Conservation (phyloP, 2,329 filamentous ascomycete genomes). For the Fusarium nisikadoi region DNA sequence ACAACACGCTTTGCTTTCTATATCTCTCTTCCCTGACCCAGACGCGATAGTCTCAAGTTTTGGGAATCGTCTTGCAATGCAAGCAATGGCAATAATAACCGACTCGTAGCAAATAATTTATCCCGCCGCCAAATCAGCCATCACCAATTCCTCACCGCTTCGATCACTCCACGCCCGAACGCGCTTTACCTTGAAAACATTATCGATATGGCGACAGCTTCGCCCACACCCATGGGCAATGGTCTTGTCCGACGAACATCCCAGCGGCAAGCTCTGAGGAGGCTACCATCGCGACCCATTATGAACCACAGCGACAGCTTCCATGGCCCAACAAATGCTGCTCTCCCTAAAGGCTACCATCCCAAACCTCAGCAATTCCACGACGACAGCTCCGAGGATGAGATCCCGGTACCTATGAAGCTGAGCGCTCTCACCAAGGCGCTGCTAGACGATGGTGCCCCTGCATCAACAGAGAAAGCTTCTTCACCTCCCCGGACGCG, state of each 20-base stretch:
- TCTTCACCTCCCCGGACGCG: slow-evolving; percentile 61
- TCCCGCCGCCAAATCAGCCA: slow-evolving; percentile 19
- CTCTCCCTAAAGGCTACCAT: slow-evolving; percentile 48
- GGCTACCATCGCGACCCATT: slow-evolving; percentile 59
- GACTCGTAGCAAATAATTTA: slow-evolving; percentile 56
- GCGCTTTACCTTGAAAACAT: slow-evolving; percentile 35
- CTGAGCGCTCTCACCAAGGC: slow-evolving; percentile 93
- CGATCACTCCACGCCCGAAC: slow-evolving; percentile 26
- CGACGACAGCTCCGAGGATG: slow-evolving; percentile 93
- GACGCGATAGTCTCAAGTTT: slow-evolving; percentile 52
- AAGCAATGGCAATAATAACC: slow-evolving; percentile 52
- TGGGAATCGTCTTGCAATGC: slow-evolving; percentile 46
- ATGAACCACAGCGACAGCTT: slow-evolving; percentile 60
- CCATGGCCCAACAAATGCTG: slow-evolving; percentile 46
- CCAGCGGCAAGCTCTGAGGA: slow-evolving; percentile 64
- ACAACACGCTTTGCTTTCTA: slow-evolving; percentile 43
- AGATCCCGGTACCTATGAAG: slow-evolving; percentile 91
- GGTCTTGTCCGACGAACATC: slow-evolving; percentile 64
- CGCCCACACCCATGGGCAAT: slow-evolving; percentile 66
- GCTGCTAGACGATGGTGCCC: slow-evolving; percentile 73
- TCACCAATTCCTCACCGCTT: slow-evolving; percentile 32
- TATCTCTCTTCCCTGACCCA: slow-evolving; percentile 36
- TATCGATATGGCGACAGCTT: slow-evolving; percentile 61
- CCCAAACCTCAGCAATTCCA: slow-evolving; percentile 60
- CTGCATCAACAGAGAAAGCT: slow-evolving; percentile 54